Conservation (phyloP, 805 yeast genomes). For the Nakazawaea ishiwadae region DNA sequence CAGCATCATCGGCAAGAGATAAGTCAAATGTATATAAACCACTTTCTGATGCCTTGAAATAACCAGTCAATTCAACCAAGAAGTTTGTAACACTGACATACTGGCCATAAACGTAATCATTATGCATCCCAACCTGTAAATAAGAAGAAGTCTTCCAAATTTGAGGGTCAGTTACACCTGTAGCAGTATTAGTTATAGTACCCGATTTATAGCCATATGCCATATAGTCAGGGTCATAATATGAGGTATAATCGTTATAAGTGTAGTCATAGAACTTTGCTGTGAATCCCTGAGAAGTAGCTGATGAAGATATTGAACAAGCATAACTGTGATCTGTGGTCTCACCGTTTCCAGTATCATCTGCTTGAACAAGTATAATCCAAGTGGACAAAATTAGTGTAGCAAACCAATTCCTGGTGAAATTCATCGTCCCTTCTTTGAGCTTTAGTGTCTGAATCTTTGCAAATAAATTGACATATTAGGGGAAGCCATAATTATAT, state of each 20-base stretch:
- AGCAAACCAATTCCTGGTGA: too few relatives aligned
- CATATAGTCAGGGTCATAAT: constrained; percentile 1
- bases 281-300: background rate
- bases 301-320: background rate
- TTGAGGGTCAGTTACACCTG: constrained; percentile 7
- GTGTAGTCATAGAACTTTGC: background rate
- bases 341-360: background rate
- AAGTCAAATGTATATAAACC: constrained; percentile 25
- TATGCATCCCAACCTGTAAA: background rate
- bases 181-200: background rate
- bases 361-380: background rate
- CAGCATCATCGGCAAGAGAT: constrained; percentile 25
- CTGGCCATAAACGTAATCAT: background rate
- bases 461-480: too few relatives aligned
- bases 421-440: too few relatives aligned
- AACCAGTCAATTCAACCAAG: constrained; percentile 20
- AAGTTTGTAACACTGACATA: background rate
- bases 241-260: background rate
- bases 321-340: background rate
- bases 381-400: too few relatives aligned
- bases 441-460: too few relatives aligned
- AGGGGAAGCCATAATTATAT: too few relatives aligned
- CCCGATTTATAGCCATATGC: background rate
- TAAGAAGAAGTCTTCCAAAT: background rate
- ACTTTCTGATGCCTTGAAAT: constrained; percentile 21